A percentile compares a stretch with the other conserved stretches of the same genome.
phyloP scores from a whole-genome alignment of 164 flowering plant species.

The Cinnamomum chago region DNA sequence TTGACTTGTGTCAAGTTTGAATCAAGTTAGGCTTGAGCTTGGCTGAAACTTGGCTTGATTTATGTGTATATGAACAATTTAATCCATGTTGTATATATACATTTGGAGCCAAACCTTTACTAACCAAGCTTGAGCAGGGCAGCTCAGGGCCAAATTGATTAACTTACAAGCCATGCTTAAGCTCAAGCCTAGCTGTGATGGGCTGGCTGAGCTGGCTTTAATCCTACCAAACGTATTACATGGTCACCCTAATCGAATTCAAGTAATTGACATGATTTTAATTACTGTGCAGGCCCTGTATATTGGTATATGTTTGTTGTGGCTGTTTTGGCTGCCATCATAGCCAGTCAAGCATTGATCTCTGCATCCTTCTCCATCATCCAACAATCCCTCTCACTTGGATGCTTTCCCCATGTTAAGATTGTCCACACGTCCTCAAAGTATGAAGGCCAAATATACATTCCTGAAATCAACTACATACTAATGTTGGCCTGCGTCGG shows the following conservation, averaged over 20 bases:
- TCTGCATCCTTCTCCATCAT: slow-evolving; percentile 59
- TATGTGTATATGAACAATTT: too few relatives aligned
- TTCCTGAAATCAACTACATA: slow-evolving; percentile 55
- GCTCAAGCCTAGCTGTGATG: too few relatives aligned
- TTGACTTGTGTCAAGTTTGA: too few relatives aligned
- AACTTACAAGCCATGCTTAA: too few relatives aligned
- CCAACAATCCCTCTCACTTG: slow-evolving; percentile 52
- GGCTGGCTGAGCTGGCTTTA: too few relatives aligned
- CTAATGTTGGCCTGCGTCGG: slow-evolving; percentile 39
- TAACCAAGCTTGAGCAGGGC: too few relatives aligned
- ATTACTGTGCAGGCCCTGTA: slow-evolving; percentile 27
- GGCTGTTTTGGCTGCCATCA: slow-evolving; percentile 62
- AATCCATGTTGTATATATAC: too few relatives aligned
- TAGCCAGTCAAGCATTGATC: slow-evolving; percentile 75
- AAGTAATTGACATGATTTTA: not conserved
- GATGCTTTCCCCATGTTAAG: slow-evolving; percentile 62
- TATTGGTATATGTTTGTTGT: slow-evolving; percentile 74
- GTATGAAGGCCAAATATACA: slow-evolving; percentile 34
- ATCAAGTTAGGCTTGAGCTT: too few relatives aligned
- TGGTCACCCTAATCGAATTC: not conserved
- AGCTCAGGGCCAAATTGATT: too few relatives aligned
- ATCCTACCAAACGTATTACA: not conserved
- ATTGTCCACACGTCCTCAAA: slow-evolving; percentile 54
- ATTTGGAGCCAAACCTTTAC: too few relatives aligned
- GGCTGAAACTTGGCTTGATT: too few relatives aligned